Evolutionary conservation across 768 basidiomycete genomes (phyloP), one percentile per base, ranked within the genome.

Genomic region (Leccinum longicurvipes): DNA sequence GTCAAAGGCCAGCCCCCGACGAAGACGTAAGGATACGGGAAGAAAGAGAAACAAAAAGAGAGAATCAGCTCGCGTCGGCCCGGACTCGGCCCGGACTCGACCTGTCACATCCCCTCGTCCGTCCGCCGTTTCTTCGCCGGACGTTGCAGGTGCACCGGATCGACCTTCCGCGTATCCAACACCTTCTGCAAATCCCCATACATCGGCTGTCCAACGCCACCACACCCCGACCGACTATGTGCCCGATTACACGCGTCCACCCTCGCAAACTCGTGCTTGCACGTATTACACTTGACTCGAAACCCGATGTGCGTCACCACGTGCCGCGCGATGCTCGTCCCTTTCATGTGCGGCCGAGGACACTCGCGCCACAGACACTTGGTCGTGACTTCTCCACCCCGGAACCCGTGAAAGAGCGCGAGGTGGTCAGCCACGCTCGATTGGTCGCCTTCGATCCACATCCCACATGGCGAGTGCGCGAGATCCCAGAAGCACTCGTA

Each of bases 361-460:
- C 69, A 71, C 3, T 64, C 71, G n/a, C 53, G 60, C 71, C 69
- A 71, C 23, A 71, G 46, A 60, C 69, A 72, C 5, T 67, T 62
- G 23, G 67, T 71, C 44, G 62, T 60, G 1, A 69, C 62, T 49
- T 71, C 71, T 1, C 71, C 71, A 4, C 69, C 69, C 0, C 63
- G 64, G 29, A 71, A 72, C 0, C 62, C 60, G 53, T 71, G 70
- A 34, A 67, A 71, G 49, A 65, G 67, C 11, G 60, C 58, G 56
- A 71, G 65, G 54, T 71, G 70, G 54, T 71, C 70, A 10, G 69
- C 69, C 23, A 72, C 67, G 56, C 59, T 65, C 17, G 67, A 63
- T 12, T 72, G 71, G 53, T 71, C 71, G 19, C 71, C 71, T 48
- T 71, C 71, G 34, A 71, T 68, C 63, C 71, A 72, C 71, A 71